A percentile compares a stretch with the other conserved stretches of the same genome.
Conservation (phyloP, 768 basidiomycete genomes). For the Tulasnella calospora region DNA sequence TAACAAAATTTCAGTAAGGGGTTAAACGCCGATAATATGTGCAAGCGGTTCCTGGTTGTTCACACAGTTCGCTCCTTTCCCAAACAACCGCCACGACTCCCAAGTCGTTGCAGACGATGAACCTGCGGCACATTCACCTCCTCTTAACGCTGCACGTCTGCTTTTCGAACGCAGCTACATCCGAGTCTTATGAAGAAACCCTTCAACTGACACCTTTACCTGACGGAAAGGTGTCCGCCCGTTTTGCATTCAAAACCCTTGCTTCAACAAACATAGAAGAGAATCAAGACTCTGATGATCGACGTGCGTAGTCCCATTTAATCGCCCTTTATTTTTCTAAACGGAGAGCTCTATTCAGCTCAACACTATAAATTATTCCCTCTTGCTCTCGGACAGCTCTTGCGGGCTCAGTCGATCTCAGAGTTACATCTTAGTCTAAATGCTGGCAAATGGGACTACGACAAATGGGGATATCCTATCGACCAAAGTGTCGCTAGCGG, state of each 20-base stretch:
- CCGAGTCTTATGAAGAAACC: conserved; percentile 46
- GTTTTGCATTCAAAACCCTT: conserved; percentile 73
- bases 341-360: conserved; percentile 41
- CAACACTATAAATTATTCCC: conserved; percentile 88
- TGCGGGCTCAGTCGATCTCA: conserved; percentile 77
- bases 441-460: conserved; percentile 87
- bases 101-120: background rate
- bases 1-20: conserved; percentile 5
- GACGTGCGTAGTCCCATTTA: conserved; percentile 38
- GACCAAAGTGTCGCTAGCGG: conserved; percentile 75
- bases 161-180: background rate
- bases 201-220: conserved; percentile 56
- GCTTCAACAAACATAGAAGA: conserved; percentile 53
- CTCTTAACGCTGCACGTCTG: background rate
- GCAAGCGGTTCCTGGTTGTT: background rate
- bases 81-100: background rate
- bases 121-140: background rate
- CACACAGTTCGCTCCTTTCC: background rate
- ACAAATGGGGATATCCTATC: conserved; percentile 74
- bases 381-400: conserved; percentile 76
- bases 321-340: background rate
- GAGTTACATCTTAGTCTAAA: conserved; percentile 87
- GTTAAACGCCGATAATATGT: background rate
- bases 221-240: conserved; percentile 77
- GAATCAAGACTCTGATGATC: conserved; percentile 44